These are phyloP conservation scores for Colletotrichum theobromicola DNA, from an alignment of 2,329 filamentous ascomycete species.

Conservation along the genomic window DNA sequence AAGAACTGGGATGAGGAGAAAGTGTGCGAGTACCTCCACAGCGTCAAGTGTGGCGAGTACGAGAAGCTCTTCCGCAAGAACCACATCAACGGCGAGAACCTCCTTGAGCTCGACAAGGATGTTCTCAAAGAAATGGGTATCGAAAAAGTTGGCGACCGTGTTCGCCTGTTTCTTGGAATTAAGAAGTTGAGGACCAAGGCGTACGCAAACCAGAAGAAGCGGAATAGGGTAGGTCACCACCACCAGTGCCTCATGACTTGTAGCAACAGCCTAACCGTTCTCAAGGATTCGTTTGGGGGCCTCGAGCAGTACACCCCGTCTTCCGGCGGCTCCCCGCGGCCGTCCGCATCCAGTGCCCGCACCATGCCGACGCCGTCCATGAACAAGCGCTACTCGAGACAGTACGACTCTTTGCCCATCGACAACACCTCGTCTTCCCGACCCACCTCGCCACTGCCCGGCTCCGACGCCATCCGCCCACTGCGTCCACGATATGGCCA, in stretches of 20 bases:
- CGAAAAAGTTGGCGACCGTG: conserved; percentile 95
- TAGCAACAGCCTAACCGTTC: conserved; percentile 18
- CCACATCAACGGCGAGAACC: conserved; percentile 96
- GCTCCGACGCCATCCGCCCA: conserved; percentile 59
- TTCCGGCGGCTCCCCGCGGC: conserved; percentile 66
- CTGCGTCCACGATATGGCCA: conserved; percentile 63
- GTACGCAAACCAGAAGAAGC: conserved; percentile 79
- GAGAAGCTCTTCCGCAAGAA: conserved; percentile 89
- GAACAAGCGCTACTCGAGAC: conserved; percentile 70
- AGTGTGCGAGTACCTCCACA: conserved; percentile 89
- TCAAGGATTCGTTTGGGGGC: conserved; percentile 81
- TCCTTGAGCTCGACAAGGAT: conserved; percentile 96
- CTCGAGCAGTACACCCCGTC: conserved; percentile 73
- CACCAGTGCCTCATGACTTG: background rate
- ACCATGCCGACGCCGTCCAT: conserved; percentile 43
- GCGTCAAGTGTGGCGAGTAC: conserved; percentile 93
- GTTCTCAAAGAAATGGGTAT: conserved; percentile 98
- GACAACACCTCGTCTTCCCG: conserved; percentile 61
- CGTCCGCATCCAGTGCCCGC: conserved; percentile 56
- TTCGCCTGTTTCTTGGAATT: conserved; percentile 86
- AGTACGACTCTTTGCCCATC: conserved; percentile 55
- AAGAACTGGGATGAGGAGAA: conserved; percentile 91
- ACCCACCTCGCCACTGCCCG: conserved; percentile 70
- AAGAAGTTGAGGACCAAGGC: conserved; percentile 82
- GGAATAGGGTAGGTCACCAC: conserved; percentile 74